phyloP scores from a whole-genome alignment of 2,329 filamentous ascomycete genomes.

The Colletotrichum costaricense region DNA sequence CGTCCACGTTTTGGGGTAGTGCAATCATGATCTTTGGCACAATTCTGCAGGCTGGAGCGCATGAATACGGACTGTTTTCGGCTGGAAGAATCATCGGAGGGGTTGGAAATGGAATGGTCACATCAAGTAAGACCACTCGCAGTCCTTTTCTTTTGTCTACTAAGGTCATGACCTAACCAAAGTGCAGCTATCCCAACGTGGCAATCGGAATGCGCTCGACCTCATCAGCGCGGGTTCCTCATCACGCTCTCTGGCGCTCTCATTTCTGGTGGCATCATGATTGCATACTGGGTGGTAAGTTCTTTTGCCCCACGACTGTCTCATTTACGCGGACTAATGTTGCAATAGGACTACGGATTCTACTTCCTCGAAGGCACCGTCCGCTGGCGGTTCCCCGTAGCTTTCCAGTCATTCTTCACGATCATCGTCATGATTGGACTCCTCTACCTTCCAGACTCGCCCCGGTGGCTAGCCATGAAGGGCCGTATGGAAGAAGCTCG shows the following conservation, averaged over 20 bases:
- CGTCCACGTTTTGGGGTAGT: conserved; percentile 46
- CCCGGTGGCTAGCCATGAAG: conserved; percentile 50
- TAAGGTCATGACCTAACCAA: background rate
- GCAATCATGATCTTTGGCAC: conserved; percentile 45
- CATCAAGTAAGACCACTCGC: conserved; percentile 36
- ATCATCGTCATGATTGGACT: conserved; percentile 47
- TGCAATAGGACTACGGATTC: conserved; percentile 40
- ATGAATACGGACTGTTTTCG: conserved; percentile 41
- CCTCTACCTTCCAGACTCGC: conserved; percentile 48
- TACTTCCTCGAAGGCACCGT: conserved; percentile 44
- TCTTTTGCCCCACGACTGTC: background rate
- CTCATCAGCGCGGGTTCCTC: conserved; percentile 42
- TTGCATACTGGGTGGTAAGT: conserved; percentile 44
- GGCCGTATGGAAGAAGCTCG: conserved; percentile 42
- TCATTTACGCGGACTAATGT: background rate
- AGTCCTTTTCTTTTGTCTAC: too few relatives aligned
- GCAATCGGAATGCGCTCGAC: conserved; percentile 44
- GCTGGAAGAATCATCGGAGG: conserved; percentile 42
- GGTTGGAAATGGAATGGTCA: conserved; percentile 44
- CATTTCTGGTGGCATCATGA: conserved; percentile 44
- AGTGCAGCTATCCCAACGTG: conserved; percentile 41
- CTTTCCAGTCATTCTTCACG: conserved; percentile 45
- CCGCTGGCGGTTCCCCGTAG: conserved; percentile 48
- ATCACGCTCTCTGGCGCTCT: conserved; percentile 43
- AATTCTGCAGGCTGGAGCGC: conserved; percentile 40